phyloP scores from a whole-genome alignment of 345 rosid genomes.

The Camelina sativa region DNA sequence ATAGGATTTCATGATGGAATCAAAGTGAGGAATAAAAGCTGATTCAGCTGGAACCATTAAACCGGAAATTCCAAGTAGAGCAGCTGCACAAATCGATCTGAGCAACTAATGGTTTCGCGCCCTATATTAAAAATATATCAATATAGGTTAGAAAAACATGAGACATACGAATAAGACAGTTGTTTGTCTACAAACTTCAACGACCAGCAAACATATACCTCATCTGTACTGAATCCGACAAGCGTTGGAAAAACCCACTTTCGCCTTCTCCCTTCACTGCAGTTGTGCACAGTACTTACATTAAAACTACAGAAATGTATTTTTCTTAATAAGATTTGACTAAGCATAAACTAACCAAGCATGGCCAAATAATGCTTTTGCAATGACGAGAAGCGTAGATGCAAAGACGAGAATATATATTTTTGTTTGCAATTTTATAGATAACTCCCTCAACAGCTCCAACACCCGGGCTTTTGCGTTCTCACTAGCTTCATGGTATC shows the following conservation, averaged over 20 bases:
- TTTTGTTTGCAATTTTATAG: conserved; percentile 77
- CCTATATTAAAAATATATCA: conserved; percentile 49
- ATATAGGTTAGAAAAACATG: conserved; percentile 16
- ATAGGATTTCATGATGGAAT: conserved; percentile 94
- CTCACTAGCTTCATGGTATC: conserved; percentile 87
- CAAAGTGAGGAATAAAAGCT: conserved; percentile 80
- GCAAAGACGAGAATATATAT: conserved; percentile 83
- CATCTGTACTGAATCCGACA: conserved; percentile 48
- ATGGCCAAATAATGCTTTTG: conserved; percentile 85
- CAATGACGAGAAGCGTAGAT: conserved; percentile 89
- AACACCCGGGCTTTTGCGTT: conserved; percentile 73
- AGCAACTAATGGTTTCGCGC: conserved; percentile 56
- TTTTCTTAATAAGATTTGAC: conserved; percentile 21
- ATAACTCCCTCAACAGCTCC: conserved; percentile 84
- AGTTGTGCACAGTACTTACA: conserved; percentile 31
- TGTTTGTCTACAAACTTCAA: neutral
- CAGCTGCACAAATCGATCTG: conserved; percentile 89
- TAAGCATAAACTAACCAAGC: conserved; percentile 60
- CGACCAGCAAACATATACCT: conserved; percentile 52
- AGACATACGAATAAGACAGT: conserved; percentile 17
- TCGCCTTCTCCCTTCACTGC: conserved; percentile 93
- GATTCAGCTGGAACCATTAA: conserved; percentile 96
- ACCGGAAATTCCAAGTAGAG: conserved; percentile 92
- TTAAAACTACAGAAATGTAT: conserved; percentile 24
- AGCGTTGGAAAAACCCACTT: conserved; percentile 94